These are phyloP conservation scores for Fusarium transvaalense DNA, from an alignment of 2,329 filamentous ascomycete species.

Conservation along the genomic window DNA sequence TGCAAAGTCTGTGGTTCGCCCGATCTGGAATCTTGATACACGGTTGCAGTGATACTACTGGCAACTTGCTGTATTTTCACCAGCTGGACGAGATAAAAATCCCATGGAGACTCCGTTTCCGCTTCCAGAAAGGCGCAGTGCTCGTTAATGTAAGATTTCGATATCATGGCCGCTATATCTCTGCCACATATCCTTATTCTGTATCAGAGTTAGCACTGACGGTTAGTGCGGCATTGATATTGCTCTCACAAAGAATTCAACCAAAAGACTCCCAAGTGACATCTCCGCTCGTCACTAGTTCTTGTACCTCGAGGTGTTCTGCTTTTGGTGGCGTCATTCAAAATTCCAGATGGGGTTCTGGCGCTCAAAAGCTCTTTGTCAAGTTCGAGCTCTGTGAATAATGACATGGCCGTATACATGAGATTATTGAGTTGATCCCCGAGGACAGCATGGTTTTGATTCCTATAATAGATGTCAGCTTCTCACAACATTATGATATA, in stretches of 20 bases:
- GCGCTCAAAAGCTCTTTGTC: constrained; percentile 3
- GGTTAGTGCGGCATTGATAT: accelerated
- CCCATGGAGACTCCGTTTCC: not conserved
- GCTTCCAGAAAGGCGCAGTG: not conserved
- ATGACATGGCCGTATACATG: constrained; percentile 23
- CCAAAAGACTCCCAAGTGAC: constrained; percentile 24
- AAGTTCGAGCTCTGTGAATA: constrained; percentile 7
- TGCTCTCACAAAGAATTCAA: constrained; percentile 13
- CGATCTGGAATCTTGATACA: not conserved
- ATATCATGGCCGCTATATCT: not conserved
- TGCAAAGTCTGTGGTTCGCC: not conserved
- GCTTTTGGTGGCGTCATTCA: not conserved
- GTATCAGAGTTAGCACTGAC: not conserved
- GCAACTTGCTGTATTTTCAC: constrained; percentile 10
- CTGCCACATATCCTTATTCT: not conserved
- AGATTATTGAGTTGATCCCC: constrained; percentile 18
- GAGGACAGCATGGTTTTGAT: constrained; percentile 17
- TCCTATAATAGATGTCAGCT: not conserved
- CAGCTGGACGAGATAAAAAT: constrained; percentile 4
- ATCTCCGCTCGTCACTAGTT: constrained; percentile 10
- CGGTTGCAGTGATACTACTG: not conserved
- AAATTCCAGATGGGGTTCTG: not conserved
- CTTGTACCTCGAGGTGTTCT: not conserved
- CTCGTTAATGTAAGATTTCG: not conserved
- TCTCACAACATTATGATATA: accelerated